Conservation (phyloP, 75 land plant genomes). For the Pseudotsuga menziesii region DNA sequence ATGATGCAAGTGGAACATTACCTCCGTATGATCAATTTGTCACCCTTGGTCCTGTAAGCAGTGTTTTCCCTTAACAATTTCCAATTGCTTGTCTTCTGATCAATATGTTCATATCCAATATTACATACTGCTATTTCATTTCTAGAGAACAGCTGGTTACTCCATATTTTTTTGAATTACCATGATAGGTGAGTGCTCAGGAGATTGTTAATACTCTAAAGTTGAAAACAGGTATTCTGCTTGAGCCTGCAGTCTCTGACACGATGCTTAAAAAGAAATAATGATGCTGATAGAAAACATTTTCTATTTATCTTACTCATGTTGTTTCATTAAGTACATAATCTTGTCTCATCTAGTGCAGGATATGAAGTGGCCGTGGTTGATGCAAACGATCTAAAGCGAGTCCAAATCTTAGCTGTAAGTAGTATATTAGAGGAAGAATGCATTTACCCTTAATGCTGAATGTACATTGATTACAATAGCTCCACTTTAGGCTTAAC, state of each 20-base stretch:
- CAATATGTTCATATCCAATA: conserved; percentile 1
- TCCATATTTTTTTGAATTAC: conserved; percentile 4
- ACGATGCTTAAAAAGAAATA: background rate
- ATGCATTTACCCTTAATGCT: background rate
- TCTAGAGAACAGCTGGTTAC: conserved; percentile 5
- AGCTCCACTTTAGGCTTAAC: too few relatives aligned
- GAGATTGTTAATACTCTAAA: conserved; percentile 36
- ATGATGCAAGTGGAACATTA: conserved; percentile 50
- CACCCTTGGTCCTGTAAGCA: conserved; percentile 46
- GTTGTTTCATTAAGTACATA: conserved; percentile 1
- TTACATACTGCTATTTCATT: background rate
- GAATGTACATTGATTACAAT: background rate
- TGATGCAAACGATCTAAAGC: conserved; percentile 40
- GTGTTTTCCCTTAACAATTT: background rate
- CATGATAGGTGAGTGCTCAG: conserved; percentile 30
- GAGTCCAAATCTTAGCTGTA: conserved; percentile 50
- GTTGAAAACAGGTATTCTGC: conserved; percentile 36
- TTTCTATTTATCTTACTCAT: background rate
- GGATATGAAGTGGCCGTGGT: conserved; percentile 45
- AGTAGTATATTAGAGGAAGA: conserved; percentile 12
- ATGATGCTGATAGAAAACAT: background rate
- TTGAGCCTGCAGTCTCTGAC: conserved; percentile 2
- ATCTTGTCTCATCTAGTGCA: conserved; percentile 2
- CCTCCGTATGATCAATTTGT: conserved; percentile 51
- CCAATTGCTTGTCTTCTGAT: background rate